Evolutionary conservation across 1,284 basidiomycete species (phyloP).

Genomic region (Tausonia pullulans): DNA sequence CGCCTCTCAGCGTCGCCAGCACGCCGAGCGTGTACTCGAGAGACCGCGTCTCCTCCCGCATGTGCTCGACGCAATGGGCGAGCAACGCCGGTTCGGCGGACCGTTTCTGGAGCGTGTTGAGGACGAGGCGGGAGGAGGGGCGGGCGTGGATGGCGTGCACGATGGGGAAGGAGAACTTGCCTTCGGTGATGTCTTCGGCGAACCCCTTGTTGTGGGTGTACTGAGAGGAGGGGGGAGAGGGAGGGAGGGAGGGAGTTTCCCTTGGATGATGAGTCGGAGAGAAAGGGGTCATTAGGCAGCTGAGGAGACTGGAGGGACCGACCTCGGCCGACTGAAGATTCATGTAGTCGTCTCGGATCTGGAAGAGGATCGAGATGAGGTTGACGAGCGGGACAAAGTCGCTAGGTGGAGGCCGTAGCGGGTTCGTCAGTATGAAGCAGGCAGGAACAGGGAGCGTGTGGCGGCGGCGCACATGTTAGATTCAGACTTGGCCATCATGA

Average conservation of each 20-base stretch:
- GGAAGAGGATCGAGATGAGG: constrained; percentile 86
- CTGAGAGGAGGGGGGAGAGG: constrained; percentile 34
- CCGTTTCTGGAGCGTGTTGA: constrained; percentile 80
- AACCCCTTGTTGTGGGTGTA: constrained; percentile 88
- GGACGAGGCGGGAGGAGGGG: constrained; percentile 56
- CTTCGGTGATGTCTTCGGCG: constrained; percentile 88
- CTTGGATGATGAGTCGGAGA: neutral
- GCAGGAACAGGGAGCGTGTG: neutral
- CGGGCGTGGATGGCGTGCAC: constrained; percentile 78
- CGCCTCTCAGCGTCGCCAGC: constrained; percentile 43
- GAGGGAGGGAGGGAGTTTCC: neutral
- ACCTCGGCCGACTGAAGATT: constrained; percentile 82
- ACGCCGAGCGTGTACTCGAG: constrained; percentile 63
- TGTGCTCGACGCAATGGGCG: constrained; percentile 62
- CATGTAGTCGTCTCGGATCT: constrained; percentile 96
- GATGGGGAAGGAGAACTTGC: constrained; percentile 92
- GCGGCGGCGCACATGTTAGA: constrained; percentile 45
- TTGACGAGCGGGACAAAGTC: constrained; percentile 88
- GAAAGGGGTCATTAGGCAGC: neutral
- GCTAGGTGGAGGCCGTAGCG: constrained; percentile 37
- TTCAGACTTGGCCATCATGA: constrained; percentile 75
- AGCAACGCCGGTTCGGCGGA: constrained; percentile 71
- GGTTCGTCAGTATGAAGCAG: neutral
- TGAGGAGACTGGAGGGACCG: constrained; percentile 17
- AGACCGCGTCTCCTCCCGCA: constrained; percentile 56